These are phyloP conservation scores for Phytophthora agathidicida DNA, from an alignment of 352 stramenopile species.

Conservation along the genomic window DNA sequence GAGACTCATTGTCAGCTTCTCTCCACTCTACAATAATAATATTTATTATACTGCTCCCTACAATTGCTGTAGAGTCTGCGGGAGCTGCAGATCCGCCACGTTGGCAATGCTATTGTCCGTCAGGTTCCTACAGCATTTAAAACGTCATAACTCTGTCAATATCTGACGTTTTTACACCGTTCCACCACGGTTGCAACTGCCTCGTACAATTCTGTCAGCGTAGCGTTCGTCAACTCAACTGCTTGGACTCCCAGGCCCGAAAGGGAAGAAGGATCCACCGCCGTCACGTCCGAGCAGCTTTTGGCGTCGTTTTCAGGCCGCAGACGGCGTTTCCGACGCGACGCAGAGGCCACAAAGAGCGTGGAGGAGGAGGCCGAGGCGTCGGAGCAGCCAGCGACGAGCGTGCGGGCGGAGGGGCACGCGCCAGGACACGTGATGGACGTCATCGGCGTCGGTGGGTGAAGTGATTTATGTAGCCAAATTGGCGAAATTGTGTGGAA, in stretches of 20 bases:
- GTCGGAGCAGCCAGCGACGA: constrained; percentile 9
- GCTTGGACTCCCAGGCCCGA: constrained; percentile 18
- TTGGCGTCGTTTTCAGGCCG: constrained; percentile 1
- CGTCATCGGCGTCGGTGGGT: constrained; percentile 2
- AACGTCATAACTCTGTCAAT: constrained; percentile 15
- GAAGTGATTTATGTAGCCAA: constrained; percentile 12
- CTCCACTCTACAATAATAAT: background rate
- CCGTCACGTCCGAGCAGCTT: constrained; percentile 17
- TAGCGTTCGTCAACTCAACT: constrained; percentile 2
- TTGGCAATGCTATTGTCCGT: constrained; percentile 20
- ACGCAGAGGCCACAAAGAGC: constrained; percentile 4
- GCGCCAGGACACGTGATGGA: constrained; percentile 7
- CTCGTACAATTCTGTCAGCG: constrained; percentile 17
- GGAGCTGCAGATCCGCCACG: constrained; percentile 18
- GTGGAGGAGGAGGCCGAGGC: constrained; percentile 2
- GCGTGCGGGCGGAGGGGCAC: constrained; percentile 25
- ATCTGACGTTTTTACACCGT: background rate
- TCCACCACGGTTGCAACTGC: background rate
- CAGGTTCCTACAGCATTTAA: constrained; percentile 20
- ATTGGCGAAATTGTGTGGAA: constrained; percentile 5
- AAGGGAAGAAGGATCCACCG: constrained; percentile 19
- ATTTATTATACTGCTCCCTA: background rate
- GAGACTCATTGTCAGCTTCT: constrained; percentile 2
- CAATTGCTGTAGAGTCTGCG: constrained; percentile 22
- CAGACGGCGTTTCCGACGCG: constrained; percentile 11